A percentile compares a stretch with the other conserved stretches of the same genome.
phyloP scores from a whole-genome alignment of 2,329 filamentous ascomycete genomes.

The Cordyceps cateniannulata region DNA sequence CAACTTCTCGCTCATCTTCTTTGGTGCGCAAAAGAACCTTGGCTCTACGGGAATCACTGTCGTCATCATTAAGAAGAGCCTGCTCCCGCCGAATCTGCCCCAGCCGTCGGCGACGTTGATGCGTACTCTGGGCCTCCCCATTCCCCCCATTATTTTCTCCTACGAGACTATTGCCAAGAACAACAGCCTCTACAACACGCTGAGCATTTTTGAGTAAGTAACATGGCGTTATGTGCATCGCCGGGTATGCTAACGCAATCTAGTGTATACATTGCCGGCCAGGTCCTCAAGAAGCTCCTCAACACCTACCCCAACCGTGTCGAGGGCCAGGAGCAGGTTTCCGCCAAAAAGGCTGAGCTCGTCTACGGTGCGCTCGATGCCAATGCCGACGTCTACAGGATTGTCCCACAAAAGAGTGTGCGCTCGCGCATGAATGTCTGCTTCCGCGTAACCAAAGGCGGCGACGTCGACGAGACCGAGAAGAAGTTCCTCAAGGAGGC shows the following conservation, averaged over 20 bases:
- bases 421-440: constrained; percentile 94
- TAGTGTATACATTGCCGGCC: constrained; percentile 82
- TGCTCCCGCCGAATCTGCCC: constrained; percentile 61
- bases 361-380: constrained; percentile 76
- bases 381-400: constrained; percentile 62
- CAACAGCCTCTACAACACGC: constrained; percentile 91
- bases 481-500: constrained; percentile 73
- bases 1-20: constrained; percentile 82
- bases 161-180: constrained; percentile 86
- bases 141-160: constrained; percentile 72
- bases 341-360: constrained; percentile 65
- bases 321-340: constrained; percentile 66
- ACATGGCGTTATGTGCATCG: background rate
- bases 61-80: constrained; percentile 72
- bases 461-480: constrained; percentile 62
- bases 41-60: constrained; percentile 82
- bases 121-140: constrained; percentile 66
- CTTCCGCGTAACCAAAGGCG: constrained; percentile 63
- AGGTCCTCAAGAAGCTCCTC: constrained; percentile 74
- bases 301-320: constrained; percentile 61
- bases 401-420: constrained; percentile 68
- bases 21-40: constrained; percentile 91
- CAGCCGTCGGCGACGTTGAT: constrained; percentile 65
- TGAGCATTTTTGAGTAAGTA: constrained; percentile 78
- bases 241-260: constrained; percentile 9